These are phyloP conservation scores for Colletotrichum camelliae DNA, from an alignment of 2,329 filamentous ascomycete genomes.

Conservation along the genomic window DNA sequence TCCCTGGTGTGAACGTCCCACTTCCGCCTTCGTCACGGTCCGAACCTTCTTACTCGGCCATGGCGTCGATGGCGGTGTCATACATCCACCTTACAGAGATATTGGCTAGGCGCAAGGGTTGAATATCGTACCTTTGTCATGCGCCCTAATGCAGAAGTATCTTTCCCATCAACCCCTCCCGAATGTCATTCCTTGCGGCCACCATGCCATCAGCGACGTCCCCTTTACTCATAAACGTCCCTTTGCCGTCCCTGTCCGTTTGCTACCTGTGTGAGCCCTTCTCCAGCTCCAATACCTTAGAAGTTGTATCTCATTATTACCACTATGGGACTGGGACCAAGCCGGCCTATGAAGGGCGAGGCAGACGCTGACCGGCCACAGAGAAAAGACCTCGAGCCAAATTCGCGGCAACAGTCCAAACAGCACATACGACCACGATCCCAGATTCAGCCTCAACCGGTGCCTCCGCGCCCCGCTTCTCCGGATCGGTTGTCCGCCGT, in stretches of 20 bases:
- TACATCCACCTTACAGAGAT: not conserved
- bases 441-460: not conserved
- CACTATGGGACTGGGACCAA: not conserved
- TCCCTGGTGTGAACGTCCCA: not conserved
- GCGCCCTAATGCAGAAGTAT: not conserved
- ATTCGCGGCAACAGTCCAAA: not conserved
- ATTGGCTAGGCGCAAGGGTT: not conserved
- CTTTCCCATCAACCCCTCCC: not conserved
- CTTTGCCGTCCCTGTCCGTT: not conserved
- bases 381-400: not conserved
- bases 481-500: not conserved
- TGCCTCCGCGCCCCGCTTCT: not conserved
- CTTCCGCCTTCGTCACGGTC: not conserved
- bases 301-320: not conserved
- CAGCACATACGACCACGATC: not conserved
- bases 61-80: not conserved
- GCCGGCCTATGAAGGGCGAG: not conserved
- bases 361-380: not conserved
- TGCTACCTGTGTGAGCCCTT: not conserved
- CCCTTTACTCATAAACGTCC: not conserved
- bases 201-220: not conserved
- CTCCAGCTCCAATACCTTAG: not conserved
- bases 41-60: not conserved
- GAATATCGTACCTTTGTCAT: not conserved
- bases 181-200: not conserved